Base-by-base conservation (phyloP, 768 basidiomycete genomes). In the Cystoderma amianthinum region DNA sequence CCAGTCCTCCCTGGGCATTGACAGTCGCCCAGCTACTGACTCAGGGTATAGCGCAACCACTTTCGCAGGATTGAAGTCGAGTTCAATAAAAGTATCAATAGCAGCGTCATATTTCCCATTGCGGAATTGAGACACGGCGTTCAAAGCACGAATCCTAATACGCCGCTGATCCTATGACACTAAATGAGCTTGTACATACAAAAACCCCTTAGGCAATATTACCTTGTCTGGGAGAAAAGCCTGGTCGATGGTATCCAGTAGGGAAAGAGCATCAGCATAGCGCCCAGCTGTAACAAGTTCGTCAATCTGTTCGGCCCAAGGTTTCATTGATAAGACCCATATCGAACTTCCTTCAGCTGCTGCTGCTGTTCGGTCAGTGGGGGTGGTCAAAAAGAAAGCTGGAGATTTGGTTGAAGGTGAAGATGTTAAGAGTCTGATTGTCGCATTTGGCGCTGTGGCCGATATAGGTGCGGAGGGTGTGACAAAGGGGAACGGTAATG, bases 41-140 rank as follows among this genome's bases (percentile, higher is more conserved):
- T 85, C 79, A 0, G 90, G 87, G 59, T 90, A 99, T 4, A 98
- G 65, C 1, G 93, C 85, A 16, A 98, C 73, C 2, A 99, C 89
- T 54, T 93, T 91, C 0, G 94, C 90, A 0, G 96, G 96, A 53
- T 94, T 94, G 49, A 93, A 69, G 48, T 97, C 85, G 32, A 95
- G 80, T 32, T 85, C 78, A 36, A 93, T 74, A 58, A 98, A 93
- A 0, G 81, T 76, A 54, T 96, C 82, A 43, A 97, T 84, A 1
- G 95, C 93, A 1, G 68, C 62, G 46, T 86, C 82, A 53, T 78
- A 94, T 43, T 80, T 71, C 5, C 72, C 74, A 5, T 68, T 62
- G 3, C 75, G 72, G 60, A 94, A 94, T 44, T 84, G 76, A 0
- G 84, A 68, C 0, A 96, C 82, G 0, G 91, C 92, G 39, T 87